phyloP scores from a whole-genome alignment of 2,329 filamentous ascomycete genomes.

The Neonectria ditissima region DNA sequence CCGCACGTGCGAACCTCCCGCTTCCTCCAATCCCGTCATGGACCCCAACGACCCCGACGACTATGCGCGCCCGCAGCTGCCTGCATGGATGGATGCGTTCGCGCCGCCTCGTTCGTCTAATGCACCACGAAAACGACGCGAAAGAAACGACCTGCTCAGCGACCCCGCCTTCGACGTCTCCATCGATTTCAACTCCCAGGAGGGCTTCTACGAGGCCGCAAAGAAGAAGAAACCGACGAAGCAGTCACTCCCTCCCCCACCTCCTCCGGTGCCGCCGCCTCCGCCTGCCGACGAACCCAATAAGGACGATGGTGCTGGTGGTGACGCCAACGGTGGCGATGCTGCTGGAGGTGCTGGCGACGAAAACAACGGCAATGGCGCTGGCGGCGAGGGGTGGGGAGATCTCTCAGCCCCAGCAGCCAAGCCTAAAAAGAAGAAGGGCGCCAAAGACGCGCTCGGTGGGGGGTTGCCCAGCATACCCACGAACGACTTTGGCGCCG shows the following conservation, averaged over 20 bases:
- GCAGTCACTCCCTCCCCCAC: conserved; percentile 44
- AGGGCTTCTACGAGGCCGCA: conserved; percentile 65
- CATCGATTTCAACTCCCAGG: conserved; percentile 69
- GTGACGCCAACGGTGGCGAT: conserved; percentile 51
- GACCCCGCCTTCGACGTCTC: conserved; percentile 59
- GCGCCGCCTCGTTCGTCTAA: conserved; percentile 38
- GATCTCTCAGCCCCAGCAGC: conserved; percentile 38
- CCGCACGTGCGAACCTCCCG: conserved; percentile 38
- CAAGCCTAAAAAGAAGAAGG: conserved; percentile 58
- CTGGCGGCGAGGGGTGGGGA: conserved; percentile 51
- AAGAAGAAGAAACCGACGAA: conserved; percentile 69
- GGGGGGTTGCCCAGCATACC: conserved; percentile 45
- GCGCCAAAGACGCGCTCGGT: conserved; percentile 52
- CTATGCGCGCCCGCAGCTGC: conserved; percentile 44
- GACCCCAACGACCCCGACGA: conserved; percentile 49
- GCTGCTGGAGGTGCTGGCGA: conserved; percentile 50
- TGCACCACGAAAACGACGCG: conserved; percentile 37
- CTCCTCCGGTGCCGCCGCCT: conserved; percentile 45
- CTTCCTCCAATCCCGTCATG: conserved; percentile 39
- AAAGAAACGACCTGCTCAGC: conserved; percentile 54
- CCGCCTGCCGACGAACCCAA: conserved; percentile 42
- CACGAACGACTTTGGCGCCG: conserved; percentile 58
- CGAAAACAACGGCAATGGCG: conserved; percentile 44
- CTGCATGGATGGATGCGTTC: conserved; percentile 36
- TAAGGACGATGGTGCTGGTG: conserved; percentile 48